Percentiles rank a stretch among this genome's conserved stretches.
phyloP scores from a whole-genome alignment of 108 stramenopile species.

The Aureococcus anophagefferens region DNA sequence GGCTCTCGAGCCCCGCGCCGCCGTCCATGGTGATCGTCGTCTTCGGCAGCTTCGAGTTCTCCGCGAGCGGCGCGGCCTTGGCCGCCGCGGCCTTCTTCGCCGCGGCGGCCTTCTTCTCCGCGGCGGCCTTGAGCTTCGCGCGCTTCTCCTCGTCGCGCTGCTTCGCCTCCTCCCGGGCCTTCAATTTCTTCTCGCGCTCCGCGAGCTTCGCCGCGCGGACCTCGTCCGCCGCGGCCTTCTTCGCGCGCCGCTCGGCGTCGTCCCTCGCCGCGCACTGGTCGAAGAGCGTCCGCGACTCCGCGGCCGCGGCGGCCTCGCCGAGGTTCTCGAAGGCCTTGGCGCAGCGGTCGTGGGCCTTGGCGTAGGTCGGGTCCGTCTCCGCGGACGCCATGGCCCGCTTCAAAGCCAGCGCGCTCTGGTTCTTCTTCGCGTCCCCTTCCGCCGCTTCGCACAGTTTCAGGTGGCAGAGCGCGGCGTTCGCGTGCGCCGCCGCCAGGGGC shows the following conservation, averaged over 20 bases:
- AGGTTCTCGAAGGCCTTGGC: background rate
- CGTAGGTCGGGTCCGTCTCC: background rate
- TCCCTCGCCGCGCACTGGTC: background rate
- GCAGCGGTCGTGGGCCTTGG: background rate
- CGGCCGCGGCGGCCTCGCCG: background rate
- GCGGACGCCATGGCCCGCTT: background rate
- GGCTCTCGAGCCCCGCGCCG: background rate
- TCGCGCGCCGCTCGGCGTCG: background rate
- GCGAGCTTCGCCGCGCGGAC: background rate
- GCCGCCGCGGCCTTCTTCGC: background rate
- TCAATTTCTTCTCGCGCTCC: background rate
- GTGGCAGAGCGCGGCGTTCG: background rate
- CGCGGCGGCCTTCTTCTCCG: background rate
- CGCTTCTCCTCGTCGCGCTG: no score
- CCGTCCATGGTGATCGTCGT: background rate
- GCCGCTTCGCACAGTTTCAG: background rate
- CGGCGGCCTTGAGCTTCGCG: background rate
- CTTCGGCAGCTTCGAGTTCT: background rate
- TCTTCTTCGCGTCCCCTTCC: background rate
- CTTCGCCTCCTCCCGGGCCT: no score
- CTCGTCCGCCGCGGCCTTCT: background rate
- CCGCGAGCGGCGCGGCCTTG: background rate
- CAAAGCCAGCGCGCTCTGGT: background rate
- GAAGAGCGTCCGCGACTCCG: background rate
- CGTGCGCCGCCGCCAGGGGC: background rate